Base-by-base conservation (phyloP, 2,329 filamentous ascomycete genomes). In the Scytalidium lignicola region DNA sequence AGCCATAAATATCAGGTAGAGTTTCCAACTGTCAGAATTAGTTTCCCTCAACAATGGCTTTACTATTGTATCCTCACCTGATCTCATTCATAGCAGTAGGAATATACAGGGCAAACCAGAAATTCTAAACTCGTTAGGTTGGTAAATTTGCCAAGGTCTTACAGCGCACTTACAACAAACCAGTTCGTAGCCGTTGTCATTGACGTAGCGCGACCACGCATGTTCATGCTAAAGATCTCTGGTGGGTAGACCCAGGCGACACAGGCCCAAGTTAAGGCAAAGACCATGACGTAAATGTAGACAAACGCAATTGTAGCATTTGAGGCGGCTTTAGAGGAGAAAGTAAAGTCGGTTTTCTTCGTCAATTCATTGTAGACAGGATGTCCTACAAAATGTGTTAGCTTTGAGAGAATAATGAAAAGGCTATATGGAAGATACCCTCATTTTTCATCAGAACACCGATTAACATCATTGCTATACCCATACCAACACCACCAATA, bases 201-300 rank as follows among this genome's bases (percentile, higher is more conserved):
- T 3, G 56, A 57, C 3, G 57, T 61, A n/a, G 52, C 57, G 19
- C 54, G 50, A 21, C 57, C 56, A 39, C 57, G 54, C 43, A 55
- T 58, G 26, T 51, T 54, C 29, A 54, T 58, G 2, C 41, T 52
- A 44, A 60, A 60, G 8, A 60, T 29, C 26, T 60, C 58, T 1
- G 58, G 50, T 1, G 58, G 58, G 32, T 59, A 59, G 7, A 60
- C 58, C 58, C 58, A 60, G 15, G 52, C 54, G 17, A 56, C 51
- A 40, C 50, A 54, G 21, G 60, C 61, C 61, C 61, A 64, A 5
- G 60, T 60, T 50, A 61, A 52, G 3, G 54, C 60, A 48, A 63
- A 63, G 15, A 54, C 52, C 21, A 57, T 52, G 28, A 64, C 61
- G 43, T 63, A 62, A 13, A 64, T 51, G 42, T 63, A 64, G 4